Conservation (phyloP, 352 stramenopile genomes). For the Phytophthora kernoviae region DNA sequence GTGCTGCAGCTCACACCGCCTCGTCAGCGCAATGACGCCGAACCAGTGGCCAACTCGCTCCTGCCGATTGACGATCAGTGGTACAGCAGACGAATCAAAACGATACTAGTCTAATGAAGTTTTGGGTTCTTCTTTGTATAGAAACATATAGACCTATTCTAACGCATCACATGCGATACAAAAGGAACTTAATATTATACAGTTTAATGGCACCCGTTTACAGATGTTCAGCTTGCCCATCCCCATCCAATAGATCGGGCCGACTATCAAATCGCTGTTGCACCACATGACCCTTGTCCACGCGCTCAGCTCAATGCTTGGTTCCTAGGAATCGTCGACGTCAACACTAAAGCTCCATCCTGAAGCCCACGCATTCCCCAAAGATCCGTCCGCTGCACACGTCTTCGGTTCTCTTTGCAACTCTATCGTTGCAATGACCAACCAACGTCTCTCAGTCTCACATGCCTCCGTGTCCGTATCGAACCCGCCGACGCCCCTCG, state of each 20-base stretch:
- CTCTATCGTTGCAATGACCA: conserved; percentile 8
- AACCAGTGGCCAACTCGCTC: neutral
- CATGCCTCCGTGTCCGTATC: conserved; percentile 33
- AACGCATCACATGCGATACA: no score
- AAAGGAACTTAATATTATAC: no score
- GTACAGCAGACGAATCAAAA: neutral
- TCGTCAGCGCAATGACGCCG: conserved; percentile 1
- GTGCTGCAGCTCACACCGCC: neutral
- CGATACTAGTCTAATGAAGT: no score
- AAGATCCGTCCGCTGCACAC: conserved; percentile 13
- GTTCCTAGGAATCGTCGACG: conserved; percentile 9
- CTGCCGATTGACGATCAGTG: neutral
- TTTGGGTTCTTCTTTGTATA: no score
- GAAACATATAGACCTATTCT: no score
- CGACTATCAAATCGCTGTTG: conserved; percentile 29
- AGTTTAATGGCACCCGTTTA: no score
- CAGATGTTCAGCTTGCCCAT: conserved; percentile 4
- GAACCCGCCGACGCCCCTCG: conserved; percentile 21
- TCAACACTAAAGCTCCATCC: conserved; percentile 7
- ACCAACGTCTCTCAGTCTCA: conserved; percentile 28
- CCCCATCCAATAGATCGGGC: conserved; percentile 9
- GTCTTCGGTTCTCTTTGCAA: neutral
- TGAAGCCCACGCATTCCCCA: conserved; percentile 18
- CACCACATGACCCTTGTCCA: conserved; percentile 16
- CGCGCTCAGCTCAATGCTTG: conserved; percentile 15